Evolutionary conservation across 345 rosid species (phyloP).

Genomic region (Citrus cavaleriei): DNA sequence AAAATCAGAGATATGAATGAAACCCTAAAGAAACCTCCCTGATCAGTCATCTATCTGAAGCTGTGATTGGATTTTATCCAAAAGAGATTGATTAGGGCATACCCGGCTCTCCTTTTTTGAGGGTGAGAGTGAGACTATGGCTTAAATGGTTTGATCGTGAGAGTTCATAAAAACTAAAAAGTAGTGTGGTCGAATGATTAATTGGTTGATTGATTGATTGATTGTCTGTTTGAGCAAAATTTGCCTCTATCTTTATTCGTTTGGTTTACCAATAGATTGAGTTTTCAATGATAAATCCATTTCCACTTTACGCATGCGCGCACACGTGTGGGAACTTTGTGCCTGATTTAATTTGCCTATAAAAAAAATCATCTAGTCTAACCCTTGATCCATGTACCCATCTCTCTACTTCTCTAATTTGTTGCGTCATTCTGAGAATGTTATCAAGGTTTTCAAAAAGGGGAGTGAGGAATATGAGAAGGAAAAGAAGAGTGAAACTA

Average conservation of each 20-base stretch:
- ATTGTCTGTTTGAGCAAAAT: not conserved
- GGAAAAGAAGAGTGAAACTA: conserved; percentile 12
- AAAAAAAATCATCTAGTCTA: not conserved
- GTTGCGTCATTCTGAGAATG: not conserved
- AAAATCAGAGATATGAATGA: not conserved
- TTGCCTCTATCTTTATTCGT: not conserved
- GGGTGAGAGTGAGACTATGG: not conserved
- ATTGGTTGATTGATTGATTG: conserved; percentile 3
- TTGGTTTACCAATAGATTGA: not conserved
- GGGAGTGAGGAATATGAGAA: not conserved
- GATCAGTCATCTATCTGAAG: not conserved
- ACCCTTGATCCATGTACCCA: not conserved
- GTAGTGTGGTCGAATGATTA: not conserved
- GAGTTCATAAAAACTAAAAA: not conserved
- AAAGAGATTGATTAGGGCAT: not conserved
- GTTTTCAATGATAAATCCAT: not conserved
- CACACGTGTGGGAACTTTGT: not conserved
- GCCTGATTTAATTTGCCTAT: not conserved
- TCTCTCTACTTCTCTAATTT: not conserved
- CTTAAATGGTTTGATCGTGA: conserved; percentile 2
- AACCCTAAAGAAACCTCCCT: not conserved
- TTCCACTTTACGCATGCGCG: not conserved
- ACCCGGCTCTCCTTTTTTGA: not conserved
- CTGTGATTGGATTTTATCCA: not conserved
- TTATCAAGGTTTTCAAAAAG: conserved; percentile 10